These are phyloP conservation scores for Lumnitzera racemosa DNA, from an alignment of 345 rosid species.

Conservation along the genomic window DNA sequence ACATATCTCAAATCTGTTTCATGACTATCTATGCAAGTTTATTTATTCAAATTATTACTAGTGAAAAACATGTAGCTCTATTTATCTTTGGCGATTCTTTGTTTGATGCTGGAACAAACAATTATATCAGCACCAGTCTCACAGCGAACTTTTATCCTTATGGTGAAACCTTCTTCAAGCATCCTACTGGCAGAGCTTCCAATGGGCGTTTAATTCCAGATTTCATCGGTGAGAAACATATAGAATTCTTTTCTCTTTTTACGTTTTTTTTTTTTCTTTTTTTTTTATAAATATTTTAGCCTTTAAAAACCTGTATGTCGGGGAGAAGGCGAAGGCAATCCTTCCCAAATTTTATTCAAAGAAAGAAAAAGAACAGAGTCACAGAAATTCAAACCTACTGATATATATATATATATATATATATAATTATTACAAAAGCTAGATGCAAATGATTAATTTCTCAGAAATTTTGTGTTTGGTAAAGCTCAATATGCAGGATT, in stretches of 20 bases:
- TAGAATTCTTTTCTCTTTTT: background rate
- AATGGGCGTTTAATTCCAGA: slow-evolving; percentile 7
- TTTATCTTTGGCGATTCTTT: slow-evolving; percentile 13
- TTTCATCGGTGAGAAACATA: slow-evolving; percentile 6
- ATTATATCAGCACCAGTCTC: background rate
- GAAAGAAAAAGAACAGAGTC: background rate
- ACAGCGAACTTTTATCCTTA: slow-evolving; percentile 6
- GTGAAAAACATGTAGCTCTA: slow-evolving; percentile 1
- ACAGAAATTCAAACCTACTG: background rate
- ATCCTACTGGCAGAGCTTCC: slow-evolving; percentile 10
- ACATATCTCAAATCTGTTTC: no score
- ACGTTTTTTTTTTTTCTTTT: background rate
- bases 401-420: slow-evolving; percentile 1
- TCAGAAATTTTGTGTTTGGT: background rate
- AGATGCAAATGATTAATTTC: no score
- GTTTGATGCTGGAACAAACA: slow-evolving; percentile 7
- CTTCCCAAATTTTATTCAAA: background rate
- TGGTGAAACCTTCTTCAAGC: slow-evolving; percentile 19
- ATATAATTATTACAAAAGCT: background rate
- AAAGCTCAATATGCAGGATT: slow-evolving; percentile 17
- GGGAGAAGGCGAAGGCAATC: background rate
- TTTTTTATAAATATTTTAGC: background rate
- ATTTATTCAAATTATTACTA: background rate
- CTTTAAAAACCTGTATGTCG: background rate
- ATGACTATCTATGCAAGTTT: no score